A percentile compares a stretch with the other conserved stretches of the same genome.
Evolutionary conservation across 352 stramenopile genomes (phyloP).

Genomic region (Phytophthora europaea): DNA sequence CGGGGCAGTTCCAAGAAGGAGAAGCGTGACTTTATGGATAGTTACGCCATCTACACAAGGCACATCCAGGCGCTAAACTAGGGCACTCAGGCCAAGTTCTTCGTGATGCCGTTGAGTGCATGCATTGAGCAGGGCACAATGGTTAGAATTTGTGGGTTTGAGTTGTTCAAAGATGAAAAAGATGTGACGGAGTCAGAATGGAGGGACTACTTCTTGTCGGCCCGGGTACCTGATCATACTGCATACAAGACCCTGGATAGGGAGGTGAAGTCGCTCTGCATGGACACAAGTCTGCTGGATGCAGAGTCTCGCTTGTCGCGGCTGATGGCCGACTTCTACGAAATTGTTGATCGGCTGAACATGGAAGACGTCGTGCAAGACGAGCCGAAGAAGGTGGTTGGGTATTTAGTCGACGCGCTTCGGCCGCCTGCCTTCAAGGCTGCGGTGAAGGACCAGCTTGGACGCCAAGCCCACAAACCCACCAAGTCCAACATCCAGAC

Average conservation of each 20-base stretch:
- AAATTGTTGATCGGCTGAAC: neutral
- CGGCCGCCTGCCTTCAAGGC: conserved; percentile 4
- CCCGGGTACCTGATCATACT: conserved; percentile 1
- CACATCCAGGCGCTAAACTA: too few species aligned
- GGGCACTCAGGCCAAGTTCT: too few species aligned
- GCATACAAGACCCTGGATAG: conserved; percentile 3
- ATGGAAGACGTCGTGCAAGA: conserved; percentile 2
- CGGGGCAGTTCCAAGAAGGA: too few species aligned
- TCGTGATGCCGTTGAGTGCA: too few species aligned
- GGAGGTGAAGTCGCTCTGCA: conserved; percentile 3
- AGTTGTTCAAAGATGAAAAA: neutral
- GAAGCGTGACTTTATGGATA: too few species aligned
- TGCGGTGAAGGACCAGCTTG: neutral
- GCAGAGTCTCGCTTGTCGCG: conserved; percentile 6
- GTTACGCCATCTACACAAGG: too few species aligned
- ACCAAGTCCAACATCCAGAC: neutral
- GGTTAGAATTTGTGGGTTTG: too few species aligned
- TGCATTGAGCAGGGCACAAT: too few species aligned
- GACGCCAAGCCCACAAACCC: neutral
- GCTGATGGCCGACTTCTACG: conserved; percentile 2
- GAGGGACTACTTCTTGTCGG: neutral
- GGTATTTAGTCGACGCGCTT: conserved; percentile 4
- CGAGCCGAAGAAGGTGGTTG: conserved; percentile 1
- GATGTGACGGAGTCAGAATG: neutral
- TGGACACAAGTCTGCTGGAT: neutral